Evolutionary conservation across 768 basidiomycete species (phyloP).

Genomic region (Sutorius australiensis): DNA sequence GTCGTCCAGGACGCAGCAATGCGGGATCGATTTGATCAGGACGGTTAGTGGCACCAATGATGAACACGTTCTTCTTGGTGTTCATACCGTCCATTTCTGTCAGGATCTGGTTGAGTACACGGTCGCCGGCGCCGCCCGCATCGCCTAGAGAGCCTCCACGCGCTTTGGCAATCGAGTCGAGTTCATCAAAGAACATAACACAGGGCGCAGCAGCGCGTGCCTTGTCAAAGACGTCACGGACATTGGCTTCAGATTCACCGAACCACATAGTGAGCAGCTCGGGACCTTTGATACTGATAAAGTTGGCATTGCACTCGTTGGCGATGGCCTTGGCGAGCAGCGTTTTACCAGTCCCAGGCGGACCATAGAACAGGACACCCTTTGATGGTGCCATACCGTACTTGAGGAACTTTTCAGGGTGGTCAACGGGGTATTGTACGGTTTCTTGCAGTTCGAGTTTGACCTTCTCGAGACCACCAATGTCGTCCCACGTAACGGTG

Average conservation of each 20-base stretch:
- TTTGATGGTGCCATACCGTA: constrained; percentile 99
- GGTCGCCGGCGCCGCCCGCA: constrained; percentile 94
- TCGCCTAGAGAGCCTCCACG: constrained; percentile 85
- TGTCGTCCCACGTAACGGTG: constrained; percentile 97
- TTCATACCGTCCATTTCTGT: constrained; percentile 99
- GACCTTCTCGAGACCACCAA: constrained; percentile 99
- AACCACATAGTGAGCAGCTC: constrained; percentile 99
- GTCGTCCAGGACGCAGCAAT: constrained; percentile 92
- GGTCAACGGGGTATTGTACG: constrained; percentile 99
- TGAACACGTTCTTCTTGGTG: constrained; percentile 98
- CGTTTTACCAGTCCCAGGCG: constrained; percentile 99
- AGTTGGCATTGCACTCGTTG: constrained; percentile 99
- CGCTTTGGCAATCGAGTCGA: constrained; percentile 98
- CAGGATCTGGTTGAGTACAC: constrained; percentile 94
- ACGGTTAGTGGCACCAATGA: constrained; percentile 95
- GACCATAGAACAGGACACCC: constrained; percentile 99
- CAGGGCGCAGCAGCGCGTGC: constrained; percentile 98
- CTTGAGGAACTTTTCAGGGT: constrained; percentile 99
- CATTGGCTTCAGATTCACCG: constrained; percentile 99
- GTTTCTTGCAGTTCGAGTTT: constrained; percentile 99
- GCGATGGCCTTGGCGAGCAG: constrained; percentile 98
- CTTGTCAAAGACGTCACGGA: constrained; percentile 99
- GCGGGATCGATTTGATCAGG: constrained; percentile 95
- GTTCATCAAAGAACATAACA: constrained; percentile 99
- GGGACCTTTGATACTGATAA: constrained; percentile 99